Base-by-base conservation (phyloP, 2,329 filamentous ascomycete genomes). In the Penicillium sp. region DNA sequence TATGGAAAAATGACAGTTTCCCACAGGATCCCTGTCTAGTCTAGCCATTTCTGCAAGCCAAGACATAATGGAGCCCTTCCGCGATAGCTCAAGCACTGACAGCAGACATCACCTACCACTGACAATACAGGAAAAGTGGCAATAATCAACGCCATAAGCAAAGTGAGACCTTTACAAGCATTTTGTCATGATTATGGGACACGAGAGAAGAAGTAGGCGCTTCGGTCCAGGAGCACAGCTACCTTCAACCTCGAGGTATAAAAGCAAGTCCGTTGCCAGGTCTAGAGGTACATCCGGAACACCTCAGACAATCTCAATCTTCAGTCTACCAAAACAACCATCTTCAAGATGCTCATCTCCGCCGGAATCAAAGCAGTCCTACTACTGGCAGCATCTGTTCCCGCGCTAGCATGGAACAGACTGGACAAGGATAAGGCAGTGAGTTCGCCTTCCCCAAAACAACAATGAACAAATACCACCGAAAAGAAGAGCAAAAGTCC, bases 381-480 rank as follows among this genome's bases (percentile, higher is more conserved):
- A 12, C 52, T 66, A 26, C 53, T 66, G 26, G 64, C 60, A 33
- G 53, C 61, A 2, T 59, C 62, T 10, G 41, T 59, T 5, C 57
- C 64, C 8, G 62, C 52, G 26, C 56, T 56, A 48, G 65, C 62
- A 19, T 67, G 65, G 65, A 67, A 67, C 56, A 53, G 64, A 49
- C 55, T 67, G 16, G 60, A 67, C 57, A 66, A 67, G 48, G 55
- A 66, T 51, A 64, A 67, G 16, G 64, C 65, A 10, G 65, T 65
- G 54, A 50, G 63, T 50, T 16, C 3, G 6, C 4, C 1, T 14
- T 9, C 16, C 16, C 30, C 3, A 17, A 16, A 33, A 5, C 4
- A 12, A 7, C 30, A 46, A 14, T 16, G 22, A 25, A 25, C 5
- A n/a, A 12, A n/a, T 3, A n/a, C 10, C 5, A 11, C 10, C 16